Conservation (phyloP, 2,329 filamentous ascomycete species). For the Endocalyx cinctus region DNA sequence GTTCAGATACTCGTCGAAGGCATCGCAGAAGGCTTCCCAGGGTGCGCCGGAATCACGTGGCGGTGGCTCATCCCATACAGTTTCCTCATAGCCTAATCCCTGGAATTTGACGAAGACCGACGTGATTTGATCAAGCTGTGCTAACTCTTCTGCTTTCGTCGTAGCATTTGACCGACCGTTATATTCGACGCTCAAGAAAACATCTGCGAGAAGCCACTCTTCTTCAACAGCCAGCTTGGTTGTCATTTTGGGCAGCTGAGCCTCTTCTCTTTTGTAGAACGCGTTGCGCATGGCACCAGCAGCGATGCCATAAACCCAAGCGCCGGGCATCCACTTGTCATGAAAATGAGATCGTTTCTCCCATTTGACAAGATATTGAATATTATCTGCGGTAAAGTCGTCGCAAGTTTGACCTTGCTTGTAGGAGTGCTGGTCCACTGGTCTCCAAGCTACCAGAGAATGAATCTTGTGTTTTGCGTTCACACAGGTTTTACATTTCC, state of each 20-base stretch:
- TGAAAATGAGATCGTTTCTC: constrained; percentile 73
- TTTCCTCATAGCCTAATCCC: constrained; percentile 84
- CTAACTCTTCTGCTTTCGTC: constrained; percentile 65
- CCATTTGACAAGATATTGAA: constrained; percentile 93
- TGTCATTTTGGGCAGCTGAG: constrained; percentile 62
- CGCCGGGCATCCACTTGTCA: constrained; percentile 80
- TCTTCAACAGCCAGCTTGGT: constrained; percentile 79
- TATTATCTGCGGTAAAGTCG: constrained; percentile 66
- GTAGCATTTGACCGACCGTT: constrained; percentile 41
- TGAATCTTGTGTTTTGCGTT: constrained; percentile 64
- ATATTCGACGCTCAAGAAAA: constrained; percentile 79
- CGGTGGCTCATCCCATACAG: constrained; percentile 84
- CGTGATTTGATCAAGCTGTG: constrained; percentile 66
- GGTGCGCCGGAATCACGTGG: constrained; percentile 56
- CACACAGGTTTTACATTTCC: constrained; percentile 76
- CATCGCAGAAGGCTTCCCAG: constrained; percentile 75
- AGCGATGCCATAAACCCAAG: constrained; percentile 78
- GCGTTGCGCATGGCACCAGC: constrained; percentile 61
- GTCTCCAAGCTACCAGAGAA: constrained; percentile 84
- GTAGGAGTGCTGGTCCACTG: constrained; percentile 54
- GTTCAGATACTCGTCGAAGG: constrained; percentile 81
- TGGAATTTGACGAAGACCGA: constrained; percentile 85
- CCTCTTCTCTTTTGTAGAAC: constrained; percentile 68
- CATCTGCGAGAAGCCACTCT: constrained; percentile 79
- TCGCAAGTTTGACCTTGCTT: constrained; percentile 46